Base-by-base conservation (phyloP, 2,329 filamentous ascomycete genomes). In the Cercospora zeina region DNA sequence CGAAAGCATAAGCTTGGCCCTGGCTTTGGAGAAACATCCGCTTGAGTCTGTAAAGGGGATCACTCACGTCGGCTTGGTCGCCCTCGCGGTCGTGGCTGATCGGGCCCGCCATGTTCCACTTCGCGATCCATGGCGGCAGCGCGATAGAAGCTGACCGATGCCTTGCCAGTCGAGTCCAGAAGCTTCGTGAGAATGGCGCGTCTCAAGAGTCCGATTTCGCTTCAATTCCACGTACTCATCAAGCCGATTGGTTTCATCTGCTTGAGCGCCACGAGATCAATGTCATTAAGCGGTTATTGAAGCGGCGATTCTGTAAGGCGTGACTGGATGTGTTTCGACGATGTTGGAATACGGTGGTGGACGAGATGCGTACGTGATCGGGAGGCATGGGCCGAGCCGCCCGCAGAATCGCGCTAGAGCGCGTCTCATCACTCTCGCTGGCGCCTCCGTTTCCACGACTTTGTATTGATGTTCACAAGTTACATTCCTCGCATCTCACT, bases 91-190 rank as follows among this genome's bases (percentile, higher is more conserved):
- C 67, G 36, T 4, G 61, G 42, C 39, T 67, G 64, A 31, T 71
- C 69, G 54, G 65, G 69, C 56, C 67, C 69, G 67, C 69, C 69
- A 69, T 70, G 68, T 39, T 68, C 63, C 56, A 51, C 63, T 39
- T 69, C 66, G 62, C 68, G 64, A 59, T 71, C 70, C 70, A 71
- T 71, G 64, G 62, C 65, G 67, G 64, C 67, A n/a, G 19, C 7
- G 16, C 30, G n/a, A 30, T 54, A 58, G 31, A 33, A 13, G 27
- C 7, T 36, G 37, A 3, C 21, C 16, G 9, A 27, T 24, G 19
- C 30, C 16, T 14, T 31, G 31, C 27, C 33, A 37, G 19, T 27
- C 36, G 51, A 36, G 19, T 54, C 31, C 33, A 37, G 33, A 21
- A 24, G 33, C 19, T 34, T n/a, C 16, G 30, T 11, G 19, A 24